These are phyloP conservation scores for Lumnitzera racemosa DNA, from an alignment of 345 rosid species.

Conservation along the genomic window DNA sequence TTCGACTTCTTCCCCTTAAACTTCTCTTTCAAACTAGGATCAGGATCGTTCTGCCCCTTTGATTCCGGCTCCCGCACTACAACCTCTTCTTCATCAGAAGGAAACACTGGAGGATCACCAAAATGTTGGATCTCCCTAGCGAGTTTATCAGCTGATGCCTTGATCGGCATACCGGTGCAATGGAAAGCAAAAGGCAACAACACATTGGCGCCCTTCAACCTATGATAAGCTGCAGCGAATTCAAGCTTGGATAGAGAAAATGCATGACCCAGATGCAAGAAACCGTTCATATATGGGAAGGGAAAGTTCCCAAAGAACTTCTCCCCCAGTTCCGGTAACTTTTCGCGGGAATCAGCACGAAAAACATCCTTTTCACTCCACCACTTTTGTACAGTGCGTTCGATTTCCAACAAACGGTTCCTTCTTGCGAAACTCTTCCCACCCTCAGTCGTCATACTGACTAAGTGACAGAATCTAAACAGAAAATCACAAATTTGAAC, in stretches of 20 bases:
- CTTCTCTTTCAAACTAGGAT: slow-evolving; percentile 28
- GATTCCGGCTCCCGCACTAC: slow-evolving; percentile 17
- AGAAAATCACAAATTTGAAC: too few species aligned
- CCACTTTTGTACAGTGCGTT: slow-evolving; percentile 36
- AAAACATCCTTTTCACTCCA: slow-evolving; percentile 75
- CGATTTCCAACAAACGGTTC: slow-evolving; percentile 65
- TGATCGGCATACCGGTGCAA: slow-evolving; percentile 96
- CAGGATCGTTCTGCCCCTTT: slow-evolving; percentile 27
- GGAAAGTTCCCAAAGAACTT: slow-evolving; percentile 80
- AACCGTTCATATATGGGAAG: slow-evolving; percentile 81
- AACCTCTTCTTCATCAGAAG: slow-evolving; percentile 28
- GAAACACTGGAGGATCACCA: slow-evolving; percentile 72
- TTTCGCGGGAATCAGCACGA: slow-evolving; percentile 47
- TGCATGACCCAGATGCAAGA: slow-evolving; percentile 73
- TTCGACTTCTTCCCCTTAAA: slow-evolving; percentile 86
- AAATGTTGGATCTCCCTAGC: slow-evolving; percentile 56
- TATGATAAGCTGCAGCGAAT: slow-evolving; percentile 84
- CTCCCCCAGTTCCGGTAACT: slow-evolving; percentile 42
- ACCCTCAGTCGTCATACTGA: slow-evolving; percentile 58
- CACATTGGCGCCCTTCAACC: slow-evolving; percentile 82
- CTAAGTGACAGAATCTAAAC: slow-evolving; percentile 28
- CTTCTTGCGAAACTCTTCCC: slow-evolving; percentile 69
- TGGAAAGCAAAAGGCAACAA: slow-evolving; percentile 85
- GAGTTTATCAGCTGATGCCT: slow-evolving; percentile 95
- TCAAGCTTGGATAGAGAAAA: slow-evolving; percentile 78